phyloP scores from a whole-genome alignment of 164 flowering plant species.

The Stephania japonica region DNA sequence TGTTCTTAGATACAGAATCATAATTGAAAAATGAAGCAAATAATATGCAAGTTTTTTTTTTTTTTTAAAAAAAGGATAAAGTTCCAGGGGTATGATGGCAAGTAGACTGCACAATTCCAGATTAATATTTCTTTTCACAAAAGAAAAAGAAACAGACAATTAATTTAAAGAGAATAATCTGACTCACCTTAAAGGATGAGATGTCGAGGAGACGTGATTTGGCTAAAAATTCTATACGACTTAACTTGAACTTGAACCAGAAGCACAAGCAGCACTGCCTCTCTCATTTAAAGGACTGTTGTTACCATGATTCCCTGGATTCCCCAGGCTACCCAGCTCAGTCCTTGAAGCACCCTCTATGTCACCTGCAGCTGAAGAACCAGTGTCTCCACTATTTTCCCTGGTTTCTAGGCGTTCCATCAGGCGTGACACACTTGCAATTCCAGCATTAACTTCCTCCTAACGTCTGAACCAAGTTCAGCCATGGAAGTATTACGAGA shows the following conservation, averaged over 20 bases:
- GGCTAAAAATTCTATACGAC: constrained; percentile 18
- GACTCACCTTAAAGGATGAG: constrained; percentile 44
- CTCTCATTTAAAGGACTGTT: constrained; percentile 20
- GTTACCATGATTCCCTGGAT: constrained; percentile 23
- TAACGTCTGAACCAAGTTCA: constrained; percentile 51
- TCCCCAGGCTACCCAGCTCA: constrained; percentile 26
- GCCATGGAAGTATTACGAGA: constrained; percentile 51
- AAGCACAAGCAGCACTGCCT: constrained; percentile 35
- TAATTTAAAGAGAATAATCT: not conserved
- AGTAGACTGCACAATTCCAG: not conserved
- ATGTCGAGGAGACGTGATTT: constrained; percentile 39
- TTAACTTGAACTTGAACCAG: constrained; percentile 48
- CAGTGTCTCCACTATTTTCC: constrained; percentile 30
- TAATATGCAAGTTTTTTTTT: too few species aligned
- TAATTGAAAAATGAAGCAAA: too few species aligned
- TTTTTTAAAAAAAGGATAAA: too few species aligned
- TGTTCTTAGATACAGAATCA: too few species aligned
- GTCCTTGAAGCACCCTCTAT: constrained; percentile 21
- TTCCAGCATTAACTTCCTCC: constrained; percentile 59
- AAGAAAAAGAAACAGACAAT: not conserved
- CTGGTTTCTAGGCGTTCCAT: constrained; percentile 47
- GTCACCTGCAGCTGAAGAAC: constrained; percentile 26
- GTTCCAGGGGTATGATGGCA: too few species aligned
- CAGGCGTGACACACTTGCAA: constrained; percentile 55
- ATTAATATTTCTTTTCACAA: not conserved